A percentile compares a stretch with the other conserved stretches of the same genome.
These are phyloP conservation scores for Prunus mongolica DNA, from an alignment of 306 rosid genomes.

Conservation along the genomic window DNA sequence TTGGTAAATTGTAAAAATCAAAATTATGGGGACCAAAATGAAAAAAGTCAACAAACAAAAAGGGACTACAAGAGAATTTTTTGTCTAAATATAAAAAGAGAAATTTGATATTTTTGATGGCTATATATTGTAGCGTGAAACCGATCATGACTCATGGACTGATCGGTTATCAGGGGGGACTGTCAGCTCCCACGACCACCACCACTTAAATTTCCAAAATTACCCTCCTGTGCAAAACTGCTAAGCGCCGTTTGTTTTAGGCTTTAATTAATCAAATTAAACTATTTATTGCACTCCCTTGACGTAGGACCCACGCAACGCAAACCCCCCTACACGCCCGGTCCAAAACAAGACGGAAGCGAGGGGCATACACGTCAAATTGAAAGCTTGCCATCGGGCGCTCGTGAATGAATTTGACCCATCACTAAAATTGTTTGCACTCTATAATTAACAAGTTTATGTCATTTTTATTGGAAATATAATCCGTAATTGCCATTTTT, in stretches of 20 bases:
- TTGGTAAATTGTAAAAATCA: no score
- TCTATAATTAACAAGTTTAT: no score
- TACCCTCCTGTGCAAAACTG: background rate
- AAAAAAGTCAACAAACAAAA: background rate
- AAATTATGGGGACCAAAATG: no score
- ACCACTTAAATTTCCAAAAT: background rate
- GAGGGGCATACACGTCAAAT: background rate
- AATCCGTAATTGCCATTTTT: no score
- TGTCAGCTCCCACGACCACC: no score
- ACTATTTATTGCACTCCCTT: background rate
- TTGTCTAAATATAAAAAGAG: no score
- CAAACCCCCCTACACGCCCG: background rate
- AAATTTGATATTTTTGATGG: no score
- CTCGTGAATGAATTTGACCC: background rate
- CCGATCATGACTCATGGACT: constrained; percentile 19
- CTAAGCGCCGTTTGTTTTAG: background rate
- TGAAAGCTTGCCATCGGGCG: background rate
- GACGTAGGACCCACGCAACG: background rate
- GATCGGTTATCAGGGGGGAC: background rate
- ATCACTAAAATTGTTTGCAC: background rate
- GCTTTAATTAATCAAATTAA: background rate
- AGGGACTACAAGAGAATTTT: background rate
- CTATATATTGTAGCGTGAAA: constrained; percentile 18
- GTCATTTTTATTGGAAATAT: no score
- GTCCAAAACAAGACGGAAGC: background rate